These are phyloP conservation scores for Ophiostoma australiae DNA, from an alignment of 2,329 filamentous ascomycete genomes.

Conservation along the genomic window DNA sequence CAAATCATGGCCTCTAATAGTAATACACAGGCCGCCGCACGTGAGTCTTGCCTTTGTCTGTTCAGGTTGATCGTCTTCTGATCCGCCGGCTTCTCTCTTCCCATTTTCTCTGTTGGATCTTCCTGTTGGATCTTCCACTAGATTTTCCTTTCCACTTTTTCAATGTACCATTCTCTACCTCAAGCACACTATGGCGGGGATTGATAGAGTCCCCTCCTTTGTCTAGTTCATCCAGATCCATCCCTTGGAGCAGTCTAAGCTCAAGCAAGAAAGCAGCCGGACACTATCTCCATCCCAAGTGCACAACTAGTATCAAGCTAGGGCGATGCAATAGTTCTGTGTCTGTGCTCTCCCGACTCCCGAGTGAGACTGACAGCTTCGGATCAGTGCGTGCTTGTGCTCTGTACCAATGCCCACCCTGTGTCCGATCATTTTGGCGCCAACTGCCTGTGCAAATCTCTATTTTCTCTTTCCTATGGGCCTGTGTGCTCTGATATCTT, in stretches of 20 bases:
- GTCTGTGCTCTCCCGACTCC: slow-evolving; percentile 11
- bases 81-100: background rate
- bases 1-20: background rate
- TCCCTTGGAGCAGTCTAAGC: slow-evolving; percentile 13
- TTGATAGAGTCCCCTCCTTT: slow-evolving; percentile 1
- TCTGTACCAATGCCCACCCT: slow-evolving; percentile 6
- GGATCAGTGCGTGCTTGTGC: slow-evolving; percentile 2
- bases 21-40: background rate
- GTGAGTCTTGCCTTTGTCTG: background rate
- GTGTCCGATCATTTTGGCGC: background rate
- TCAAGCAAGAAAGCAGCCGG: slow-evolving; percentile 16
- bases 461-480: background rate
- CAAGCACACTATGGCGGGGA: background rate
- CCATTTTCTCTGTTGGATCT: background rate
- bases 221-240: background rate
- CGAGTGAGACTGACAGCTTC: slow-evolving; percentile 5
- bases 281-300: background rate
- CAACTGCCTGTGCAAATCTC: background rate
- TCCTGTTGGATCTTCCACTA: background rate
- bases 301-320: background rate
- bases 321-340: slow-evolving; percentile 4
- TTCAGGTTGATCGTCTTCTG: background rate
- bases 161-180: background rate
- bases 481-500: background rate
- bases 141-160: background rate